Percentiles rank a stretch among this genome's conserved stretches.
These are phyloP conservation scores for Russula emetica DNA, from an alignment of 768 basidiomycete species.

Conservation along the genomic window DNA sequence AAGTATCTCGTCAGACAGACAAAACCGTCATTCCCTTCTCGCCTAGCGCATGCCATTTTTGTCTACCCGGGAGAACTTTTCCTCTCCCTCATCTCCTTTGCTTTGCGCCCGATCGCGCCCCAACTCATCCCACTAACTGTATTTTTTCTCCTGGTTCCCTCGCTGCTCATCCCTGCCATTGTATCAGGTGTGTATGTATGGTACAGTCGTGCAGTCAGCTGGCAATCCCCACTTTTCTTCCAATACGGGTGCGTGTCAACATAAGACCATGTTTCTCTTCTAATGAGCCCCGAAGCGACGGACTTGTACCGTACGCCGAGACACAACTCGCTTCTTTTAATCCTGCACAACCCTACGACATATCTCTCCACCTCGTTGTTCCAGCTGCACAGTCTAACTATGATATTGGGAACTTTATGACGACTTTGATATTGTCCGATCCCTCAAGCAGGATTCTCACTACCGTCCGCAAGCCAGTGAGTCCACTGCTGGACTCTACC, in stretches of 20 bases:
- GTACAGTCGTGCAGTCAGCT: conserved; percentile 63
- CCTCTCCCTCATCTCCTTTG: conserved; percentile 30
- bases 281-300: conserved; percentile 46
- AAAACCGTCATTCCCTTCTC: conserved; percentile 10
- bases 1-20: conserved; percentile 14
- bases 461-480: conserved; percentile 59
- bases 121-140: conserved; percentile 63
- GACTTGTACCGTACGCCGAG: conserved; percentile 58
- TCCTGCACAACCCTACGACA: conserved; percentile 65
- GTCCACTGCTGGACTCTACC: conserved; percentile 30
- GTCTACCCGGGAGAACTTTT: conserved; percentile 30
- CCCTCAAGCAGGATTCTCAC: conserved; percentile 59
- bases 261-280: background rate
- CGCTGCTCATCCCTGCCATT: conserved; percentile 55
- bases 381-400: conserved; percentile 65
- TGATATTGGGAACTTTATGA: conserved; percentile 84
- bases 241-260: conserved; percentile 69
- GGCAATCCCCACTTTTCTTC: conserved; percentile 64
- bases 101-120: conserved; percentile 50
- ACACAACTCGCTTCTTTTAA: conserved; percentile 48
- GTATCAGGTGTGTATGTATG: conserved; percentile 73
- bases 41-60: conserved; percentile 7
- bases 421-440: conserved; percentile 55
- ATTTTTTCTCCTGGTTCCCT: conserved; percentile 57
- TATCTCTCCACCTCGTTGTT: conserved; percentile 61